Conservation (phyloP, 768 basidiomycete species). For the Suillus bovinus region DNA sequence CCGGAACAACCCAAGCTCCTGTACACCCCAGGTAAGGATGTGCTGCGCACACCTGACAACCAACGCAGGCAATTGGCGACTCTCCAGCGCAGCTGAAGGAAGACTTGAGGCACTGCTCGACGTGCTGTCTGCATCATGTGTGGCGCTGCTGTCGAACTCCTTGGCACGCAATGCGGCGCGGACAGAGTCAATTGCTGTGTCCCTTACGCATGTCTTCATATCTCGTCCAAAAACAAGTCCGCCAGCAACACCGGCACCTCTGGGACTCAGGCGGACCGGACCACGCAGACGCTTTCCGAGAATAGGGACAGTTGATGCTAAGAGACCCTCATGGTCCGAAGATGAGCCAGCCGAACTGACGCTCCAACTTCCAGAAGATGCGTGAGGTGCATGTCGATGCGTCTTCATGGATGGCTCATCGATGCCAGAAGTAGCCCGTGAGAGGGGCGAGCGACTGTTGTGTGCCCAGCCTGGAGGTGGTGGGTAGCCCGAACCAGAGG, state of each 20-base stretch:
- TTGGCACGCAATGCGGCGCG: slow-evolving; percentile 11
- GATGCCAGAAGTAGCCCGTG: slow-evolving; percentile 42
- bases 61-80: slow-evolving; percentile 65
- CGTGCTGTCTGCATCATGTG: neutral
- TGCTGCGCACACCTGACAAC: slow-evolving; percentile 84
- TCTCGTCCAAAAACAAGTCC: slow-evolving; percentile 71
- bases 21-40: slow-evolving; percentile 76
- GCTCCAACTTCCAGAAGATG: slow-evolving; percentile 60
- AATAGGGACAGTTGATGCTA: slow-evolving; percentile 42
- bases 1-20: slow-evolving; percentile 88
- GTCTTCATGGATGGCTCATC: slow-evolving; percentile 25
- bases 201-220: slow-evolving; percentile 52
- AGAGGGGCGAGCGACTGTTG: slow-evolving; percentile 32
- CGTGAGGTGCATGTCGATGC: slow-evolving; percentile 54
- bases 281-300: slow-evolving; percentile 61
- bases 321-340: slow-evolving; percentile 46
- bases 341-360: slow-evolving; percentile 52
- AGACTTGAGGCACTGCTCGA: slow-evolving; percentile 15
- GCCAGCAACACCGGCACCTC: slow-evolving; percentile 36
- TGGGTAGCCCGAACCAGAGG: slow-evolving; percentile 45
- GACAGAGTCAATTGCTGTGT: slow-evolving; percentile 50
- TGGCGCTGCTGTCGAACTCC: slow-evolving; percentile 5
- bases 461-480: slow-evolving; percentile 45
- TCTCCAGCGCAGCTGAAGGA: slow-evolving; percentile 40
- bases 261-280: slow-evolving; percentile 40